Evolutionary conservation across 2,329 filamentous ascomycete species (phyloP).

Genomic region (Monosporascus cannonballus): DNA sequence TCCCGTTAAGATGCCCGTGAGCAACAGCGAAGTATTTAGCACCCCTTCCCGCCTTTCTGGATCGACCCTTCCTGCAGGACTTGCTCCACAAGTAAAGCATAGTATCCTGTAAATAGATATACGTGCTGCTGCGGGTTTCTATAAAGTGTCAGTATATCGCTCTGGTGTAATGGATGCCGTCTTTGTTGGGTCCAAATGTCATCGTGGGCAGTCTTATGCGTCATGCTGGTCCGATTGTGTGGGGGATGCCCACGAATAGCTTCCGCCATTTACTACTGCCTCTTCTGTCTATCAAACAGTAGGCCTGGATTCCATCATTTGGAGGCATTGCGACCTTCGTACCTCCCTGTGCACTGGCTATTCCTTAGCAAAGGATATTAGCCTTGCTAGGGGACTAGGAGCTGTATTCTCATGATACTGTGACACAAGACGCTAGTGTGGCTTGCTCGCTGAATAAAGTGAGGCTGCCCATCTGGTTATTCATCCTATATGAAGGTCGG

Average conservation of each 20-base stretch:
- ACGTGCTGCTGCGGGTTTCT: constrained; percentile 22
- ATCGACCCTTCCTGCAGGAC: constrained; percentile 21
- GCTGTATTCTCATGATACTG: constrained; percentile 17
- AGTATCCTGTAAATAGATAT: constrained; percentile 26
- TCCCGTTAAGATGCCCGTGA: constrained; percentile 25
- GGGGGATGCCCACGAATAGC: constrained; percentile 28
- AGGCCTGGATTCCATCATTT: constrained; percentile 17
- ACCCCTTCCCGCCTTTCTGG: constrained; percentile 25
- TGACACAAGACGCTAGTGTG: neutral
- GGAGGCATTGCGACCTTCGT: constrained; percentile 23
- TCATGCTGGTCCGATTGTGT: constrained; percentile 23
- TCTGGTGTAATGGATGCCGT: constrained; percentile 20
- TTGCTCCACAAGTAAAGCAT: constrained; percentile 21
- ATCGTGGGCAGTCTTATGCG: constrained; percentile 22
- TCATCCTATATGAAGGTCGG: constrained; percentile 17
- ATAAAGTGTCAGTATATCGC: neutral
- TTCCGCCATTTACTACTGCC: constrained; percentile 27
- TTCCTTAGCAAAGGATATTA: too few species aligned
- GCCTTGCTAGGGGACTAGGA: too few species aligned
- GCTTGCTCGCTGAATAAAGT: constrained; percentile 24
- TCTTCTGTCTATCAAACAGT: constrained; percentile 17
- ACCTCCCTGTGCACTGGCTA: neutral
- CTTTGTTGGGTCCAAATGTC: constrained; percentile 17
- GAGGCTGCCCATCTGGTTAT: constrained; percentile 20
- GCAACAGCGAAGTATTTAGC: constrained; percentile 25